Base-by-base conservation (phyloP, 495 filamentous ascomycete genomes). In the Penicillium cataractarum region DNA sequence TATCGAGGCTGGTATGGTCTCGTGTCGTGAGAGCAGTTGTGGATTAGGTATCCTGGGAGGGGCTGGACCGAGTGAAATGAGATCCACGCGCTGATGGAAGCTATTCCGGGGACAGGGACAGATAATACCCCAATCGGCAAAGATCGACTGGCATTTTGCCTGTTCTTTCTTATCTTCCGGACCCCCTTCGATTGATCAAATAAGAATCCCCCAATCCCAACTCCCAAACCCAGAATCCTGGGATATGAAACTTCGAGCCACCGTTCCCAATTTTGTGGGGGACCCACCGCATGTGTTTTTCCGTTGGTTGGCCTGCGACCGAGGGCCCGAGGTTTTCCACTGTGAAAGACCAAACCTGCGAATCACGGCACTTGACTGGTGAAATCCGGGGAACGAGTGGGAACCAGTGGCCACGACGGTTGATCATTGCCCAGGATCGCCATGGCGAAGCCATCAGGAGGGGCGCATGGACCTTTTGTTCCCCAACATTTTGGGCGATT, bases 361-460 rank as follows among this genome's bases (percentile, higher is more conserved):
- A 50, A 50, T 29, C 22, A 50, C 46, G 32, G 22, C 13, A 50
- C 26, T 33, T 55, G 26, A 48, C 33, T 39, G 52, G 57, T 10
- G 52, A 60, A 65, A 65, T 60, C 62, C 44, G 62, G 62, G 62
- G 62, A 64, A 64, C 62, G 12, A 32, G 63, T 48, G 54, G 58
- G 62, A 21, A 21, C 13, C 17, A 29, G 49, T 19, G 49, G 49
- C 10, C 26, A 32, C 26, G 35, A 26, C 54, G 22, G 42, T 19
- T 51, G 58, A 64, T 67, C 65, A n/a, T 58, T 61, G 40, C 54
- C 61, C 54, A 19, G 49, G 54, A 61, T 65, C 55, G 55, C 56
- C 48, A 54, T n/a, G 61, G 24, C 9, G n/a, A 48, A 57, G 48
- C 31, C 42, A 32, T 33, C 39, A 58, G 19, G 37, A 54, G 35